Evolutionary conservation across 495 filamentous ascomycete genomes (phyloP).

Genomic region (Lineolata rhizophorae): DNA sequence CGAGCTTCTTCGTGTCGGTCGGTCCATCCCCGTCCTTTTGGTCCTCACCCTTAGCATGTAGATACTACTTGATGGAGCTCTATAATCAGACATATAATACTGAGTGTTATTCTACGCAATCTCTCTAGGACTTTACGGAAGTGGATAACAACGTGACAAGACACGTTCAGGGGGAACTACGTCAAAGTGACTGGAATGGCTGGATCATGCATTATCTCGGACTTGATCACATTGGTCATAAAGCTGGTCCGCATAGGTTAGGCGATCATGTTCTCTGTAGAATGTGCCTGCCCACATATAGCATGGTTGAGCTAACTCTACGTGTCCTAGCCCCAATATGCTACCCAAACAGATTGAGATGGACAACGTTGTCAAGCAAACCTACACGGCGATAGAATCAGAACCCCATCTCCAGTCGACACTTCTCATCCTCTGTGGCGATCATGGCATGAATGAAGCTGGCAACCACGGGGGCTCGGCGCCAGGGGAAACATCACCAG

Average conservation of each 20-base stretch:
- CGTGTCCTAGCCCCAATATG: constrained; percentile 54
- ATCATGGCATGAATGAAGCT: constrained; percentile 98
- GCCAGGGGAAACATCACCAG: constrained; percentile 79
- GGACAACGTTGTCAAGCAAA: constrained; percentile 56
- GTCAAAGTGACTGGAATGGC: constrained; percentile 66
- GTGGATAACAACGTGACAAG: constrained; percentile 95
- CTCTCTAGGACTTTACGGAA: constrained; percentile 81
- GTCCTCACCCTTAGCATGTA: neutral
- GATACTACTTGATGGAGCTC: constrained; percentile 4
- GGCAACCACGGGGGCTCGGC: constrained; percentile 93
- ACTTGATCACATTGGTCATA: constrained; percentile 94
- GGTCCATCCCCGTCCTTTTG: constrained; percentile 18
- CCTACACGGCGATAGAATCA: constrained; percentile 54
- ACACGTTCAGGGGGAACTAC: constrained; percentile 58
- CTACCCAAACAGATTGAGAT: constrained; percentile 82
- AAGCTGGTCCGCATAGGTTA: constrained; percentile 72
- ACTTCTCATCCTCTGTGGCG: constrained; percentile 69
- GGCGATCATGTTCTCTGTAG: neutral
- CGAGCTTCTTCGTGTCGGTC: constrained; percentile 95
- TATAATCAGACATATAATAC: constrained; percentile 11
- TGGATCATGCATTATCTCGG: constrained; percentile 92
- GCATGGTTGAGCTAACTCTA: neutral
- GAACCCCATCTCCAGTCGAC: constrained; percentile 50
- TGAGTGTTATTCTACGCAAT: no score
- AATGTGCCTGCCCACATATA: neutral